Base-by-base conservation (phyloP, 2,329 filamentous ascomycete species). In the Colletotrichum sp. region DNA sequence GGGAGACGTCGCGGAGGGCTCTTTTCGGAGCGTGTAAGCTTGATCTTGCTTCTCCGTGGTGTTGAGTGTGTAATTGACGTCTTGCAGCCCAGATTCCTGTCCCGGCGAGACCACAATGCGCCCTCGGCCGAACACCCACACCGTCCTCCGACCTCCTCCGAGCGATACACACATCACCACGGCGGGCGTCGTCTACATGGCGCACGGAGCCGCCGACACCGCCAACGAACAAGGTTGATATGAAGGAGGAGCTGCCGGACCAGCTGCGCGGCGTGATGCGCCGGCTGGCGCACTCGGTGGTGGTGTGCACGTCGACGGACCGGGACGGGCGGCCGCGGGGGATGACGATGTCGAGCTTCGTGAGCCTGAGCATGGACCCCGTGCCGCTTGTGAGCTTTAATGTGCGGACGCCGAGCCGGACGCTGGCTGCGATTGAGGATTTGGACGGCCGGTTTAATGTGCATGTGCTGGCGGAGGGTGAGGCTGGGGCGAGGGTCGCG, bases 291-390 rank as follows among this genome's bases (percentile, higher is more conserved):
- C 88, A 90, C 79, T 88, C 89, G 1, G 89, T 90, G 48, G 89
- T 91, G n/a, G 87, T 91, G 14, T 89, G 89, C 80, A 91, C 90
- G 26, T 83, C 89, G 26, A 81, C 84, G n/a, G 81, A 84, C n/a
- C 76, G 82, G 43, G 16, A 77, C 32, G 77, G 81, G 36, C 70
- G 79, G 55, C 80, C 87, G 7, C 85, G 87, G 36, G 90, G 87
- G 64, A 90, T 92, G 87, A 92, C 91, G 36, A 90, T 92, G 85
- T 92, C 91, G 8, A 92, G 90, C 3, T 88, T 92, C 77, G 90
- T 90, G 4, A 91, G 90, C 0, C 82, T 92, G 30, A 87, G 89
- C 18, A 84, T 92, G 21, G 78, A 80, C n/a, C 90, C 90, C 0
- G 85, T 83, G 30, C 90, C 90, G 1, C 83, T 90, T 13, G 82